Evolutionary conservation across 1,284 basidiomycete species (phyloP).

Genomic region (Papiliotrema nemorosa): DNA sequence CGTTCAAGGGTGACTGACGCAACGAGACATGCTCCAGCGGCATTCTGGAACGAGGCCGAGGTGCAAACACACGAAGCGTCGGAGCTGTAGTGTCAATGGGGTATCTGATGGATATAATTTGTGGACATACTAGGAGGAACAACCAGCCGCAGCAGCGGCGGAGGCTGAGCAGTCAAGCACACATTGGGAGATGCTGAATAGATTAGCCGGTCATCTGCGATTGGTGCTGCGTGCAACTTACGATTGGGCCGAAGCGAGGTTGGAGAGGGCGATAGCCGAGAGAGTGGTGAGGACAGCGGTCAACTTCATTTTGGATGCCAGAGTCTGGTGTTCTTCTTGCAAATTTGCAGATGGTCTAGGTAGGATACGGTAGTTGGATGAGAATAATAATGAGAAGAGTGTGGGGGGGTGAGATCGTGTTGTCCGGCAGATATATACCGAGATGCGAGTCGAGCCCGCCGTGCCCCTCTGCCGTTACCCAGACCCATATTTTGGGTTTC

Average conservation of each 20-base stretch:
- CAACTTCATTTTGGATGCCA: conserved; percentile 6
- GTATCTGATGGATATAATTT: too few relatives aligned
- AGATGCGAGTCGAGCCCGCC: too few relatives aligned
- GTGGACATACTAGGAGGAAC: conserved; percentile 25
- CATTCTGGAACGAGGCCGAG: conserved; percentile 31
- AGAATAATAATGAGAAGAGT: background rate
- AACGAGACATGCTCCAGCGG: conserved; percentile 29
- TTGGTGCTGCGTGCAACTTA: background rate
- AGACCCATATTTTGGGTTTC: too few relatives aligned
- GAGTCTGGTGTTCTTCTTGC: background rate
- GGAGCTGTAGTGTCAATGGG: conserved; percentile 12
- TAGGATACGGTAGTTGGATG: background rate
- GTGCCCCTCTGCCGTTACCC: too few relatives aligned
- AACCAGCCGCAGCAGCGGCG: conserved; percentile 23
- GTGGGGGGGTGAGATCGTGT: background rate
- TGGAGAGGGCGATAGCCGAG: conserved; percentile 13
- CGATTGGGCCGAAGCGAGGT: conserved; percentile 12
- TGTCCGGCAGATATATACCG: too few relatives aligned
- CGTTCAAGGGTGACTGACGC: conserved; percentile 17
- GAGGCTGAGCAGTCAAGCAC: conserved; percentile 23
- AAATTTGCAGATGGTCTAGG: background rate
- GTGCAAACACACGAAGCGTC: conserved; percentile 41
- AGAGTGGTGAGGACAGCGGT: conserved; percentile 9
- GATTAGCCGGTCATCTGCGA: background rate
- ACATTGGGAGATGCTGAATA: conserved; percentile 20